phyloP scores from a whole-genome alignment of 208 protist species.

The Tritrichomonas foetus region DNA sequence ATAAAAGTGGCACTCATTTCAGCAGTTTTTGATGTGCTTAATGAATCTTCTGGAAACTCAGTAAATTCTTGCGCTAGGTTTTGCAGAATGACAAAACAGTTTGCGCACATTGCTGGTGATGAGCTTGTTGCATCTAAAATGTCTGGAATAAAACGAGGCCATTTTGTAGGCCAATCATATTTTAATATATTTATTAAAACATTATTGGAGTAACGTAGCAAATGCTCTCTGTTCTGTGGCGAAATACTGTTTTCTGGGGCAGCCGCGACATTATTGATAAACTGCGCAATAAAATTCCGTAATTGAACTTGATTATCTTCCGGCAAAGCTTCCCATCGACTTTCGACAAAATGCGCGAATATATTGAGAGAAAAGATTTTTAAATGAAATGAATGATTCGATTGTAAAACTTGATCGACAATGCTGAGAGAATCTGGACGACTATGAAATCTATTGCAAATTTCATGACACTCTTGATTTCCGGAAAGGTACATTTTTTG shows the following conservation, averaged over 20 bases:
- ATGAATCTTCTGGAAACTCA: background rate
- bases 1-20: background rate
- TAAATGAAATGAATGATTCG: background rate
- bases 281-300: background rate
- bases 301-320: background rate
- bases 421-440: background rate
- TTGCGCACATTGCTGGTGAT: background rate
- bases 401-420: background rate
- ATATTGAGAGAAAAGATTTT: background rate
- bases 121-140: background rate
- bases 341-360: background rate
- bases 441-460: too few species aligned
- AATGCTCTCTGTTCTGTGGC: background rate
- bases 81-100: background rate
- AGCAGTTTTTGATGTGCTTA: background rate
- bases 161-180: background rate
- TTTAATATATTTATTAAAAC: background rate
- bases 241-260: background rate
- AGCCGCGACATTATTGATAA: background rate
- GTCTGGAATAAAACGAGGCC: background rate
- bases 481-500: too few species aligned
- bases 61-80: background rate
- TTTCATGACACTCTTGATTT: too few species aligned
- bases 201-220: background rate
- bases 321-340: background rate